Base-by-base conservation (phyloP, 805 yeast species). In the Tetrapisispora arboricola region DNA sequence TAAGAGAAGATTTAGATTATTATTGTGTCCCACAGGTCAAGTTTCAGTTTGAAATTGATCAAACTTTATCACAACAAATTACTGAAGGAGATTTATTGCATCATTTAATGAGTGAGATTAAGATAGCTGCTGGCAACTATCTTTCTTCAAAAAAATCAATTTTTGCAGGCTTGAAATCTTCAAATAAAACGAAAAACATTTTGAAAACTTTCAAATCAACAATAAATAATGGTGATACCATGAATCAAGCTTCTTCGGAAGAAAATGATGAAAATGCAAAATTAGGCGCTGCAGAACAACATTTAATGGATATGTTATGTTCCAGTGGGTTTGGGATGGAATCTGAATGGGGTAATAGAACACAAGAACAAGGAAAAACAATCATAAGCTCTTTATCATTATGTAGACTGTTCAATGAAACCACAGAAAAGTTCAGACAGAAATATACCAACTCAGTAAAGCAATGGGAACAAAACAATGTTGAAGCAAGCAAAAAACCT, bases 1-100 rank as follows among this genome's bases (percentile, higher is more conserved):
- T 92, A 41, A 71, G 96, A 47, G 98, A 92, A 60, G 98, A 92
- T 61, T 70, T 92, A 49, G 98, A 92, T 58, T 92, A 76, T 63
- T 92, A 88, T 61, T 84, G 94, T 47, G 79, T 92, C 15, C 94
- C 96, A 2, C 58, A 54, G 39, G 46, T 47, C 21, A 43, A 49
- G 25, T 51, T 55, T 25, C 39, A 47, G 27, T 58, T 88, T 85
- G 32, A 63, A 31, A n/a, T 36, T 3, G 36, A 40, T 20, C 22
- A 29, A 13, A 21, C 30, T 33, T 20, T 29, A 3, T n/a, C 27
- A 15, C 19, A 36, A 17, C 36, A 35, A 30, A 41, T 65, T 31
- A 61, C 71, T 2, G 65, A 82, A 2, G 63, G 78, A 29, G 60
- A 67, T 37, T 45, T 60, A 25, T 48, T 58, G 46, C 61, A 57